These are phyloP conservation scores for Dactylellina parvicollis DNA, from an alignment of 2,329 filamentous ascomycete genomes.

Conservation along the genomic window DNA sequence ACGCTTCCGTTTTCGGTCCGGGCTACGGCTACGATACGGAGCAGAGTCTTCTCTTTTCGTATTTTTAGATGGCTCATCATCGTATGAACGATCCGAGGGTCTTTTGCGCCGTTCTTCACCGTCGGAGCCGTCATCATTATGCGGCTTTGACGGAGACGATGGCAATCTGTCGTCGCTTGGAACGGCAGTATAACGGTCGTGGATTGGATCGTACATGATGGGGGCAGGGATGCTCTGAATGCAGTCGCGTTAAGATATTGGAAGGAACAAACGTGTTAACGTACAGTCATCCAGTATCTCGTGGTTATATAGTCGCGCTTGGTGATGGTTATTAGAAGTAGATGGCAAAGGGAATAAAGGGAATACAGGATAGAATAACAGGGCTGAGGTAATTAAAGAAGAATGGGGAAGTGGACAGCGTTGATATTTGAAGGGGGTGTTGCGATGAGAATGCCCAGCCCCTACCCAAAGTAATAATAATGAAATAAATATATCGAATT, in stretches of 20 bases:
- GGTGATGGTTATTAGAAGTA: too few relatives aligned
- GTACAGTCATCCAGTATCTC: neutral
- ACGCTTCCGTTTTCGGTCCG: slow-evolving; percentile 45
- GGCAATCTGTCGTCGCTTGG: slow-evolving; percentile 35
- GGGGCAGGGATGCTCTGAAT: neutral
- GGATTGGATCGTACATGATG: slow-evolving; percentile 52
- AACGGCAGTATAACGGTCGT: slow-evolving; percentile 40
- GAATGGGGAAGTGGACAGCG: slow-evolving; percentile 1
- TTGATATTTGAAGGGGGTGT: slow-evolving; percentile 7
- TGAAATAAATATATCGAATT: neutral
- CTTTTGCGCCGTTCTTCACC: slow-evolving; percentile 3
- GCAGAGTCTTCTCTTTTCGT: neutral
- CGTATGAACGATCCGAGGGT: slow-evolving; percentile 12
- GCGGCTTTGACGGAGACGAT: slow-evolving; percentile 40
- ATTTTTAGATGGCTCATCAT: slow-evolving; percentile 9
- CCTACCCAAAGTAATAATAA: neutral
- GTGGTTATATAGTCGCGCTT: too few relatives aligned
- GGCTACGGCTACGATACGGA: slow-evolving; percentile 9
- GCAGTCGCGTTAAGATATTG: slow-evolving; percentile 1
- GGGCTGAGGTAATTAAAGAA: neutral
- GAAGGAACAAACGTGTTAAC: neutral
- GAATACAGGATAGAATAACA: neutral
- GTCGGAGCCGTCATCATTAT: slow-evolving; percentile 24
- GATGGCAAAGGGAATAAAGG: neutral
- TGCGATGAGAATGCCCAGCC: slow-evolving; percentile 29